These are phyloP conservation scores for Erigeron philadelphicus DNA, from an alignment of 140 eudicot genomes.

Conservation along the genomic window DNA sequence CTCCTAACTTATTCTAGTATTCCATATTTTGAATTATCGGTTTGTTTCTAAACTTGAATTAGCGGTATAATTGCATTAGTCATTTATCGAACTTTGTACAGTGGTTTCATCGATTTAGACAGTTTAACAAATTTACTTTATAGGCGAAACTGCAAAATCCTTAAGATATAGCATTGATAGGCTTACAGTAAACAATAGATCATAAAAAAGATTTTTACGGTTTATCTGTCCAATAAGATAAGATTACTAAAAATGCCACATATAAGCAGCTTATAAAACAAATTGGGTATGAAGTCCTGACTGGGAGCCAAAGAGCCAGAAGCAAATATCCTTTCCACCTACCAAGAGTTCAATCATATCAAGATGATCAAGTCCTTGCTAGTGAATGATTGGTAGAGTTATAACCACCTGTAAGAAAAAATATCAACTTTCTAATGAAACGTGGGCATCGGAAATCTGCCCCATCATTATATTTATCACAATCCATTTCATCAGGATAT, in stretches of 20 bases:
- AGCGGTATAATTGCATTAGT: no score
- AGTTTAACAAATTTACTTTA: background rate
- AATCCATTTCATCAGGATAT: no score
- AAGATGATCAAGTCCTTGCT: background rate
- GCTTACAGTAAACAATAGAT: background rate
- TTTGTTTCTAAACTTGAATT: no score
- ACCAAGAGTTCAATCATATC: background rate
- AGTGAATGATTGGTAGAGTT: background rate
- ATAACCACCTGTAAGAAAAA: conserved; percentile 12
- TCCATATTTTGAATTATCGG: no score
- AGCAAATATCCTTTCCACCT: background rate
- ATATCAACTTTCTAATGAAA: background rate
- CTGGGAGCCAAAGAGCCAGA: background rate
- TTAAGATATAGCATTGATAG: background rate
- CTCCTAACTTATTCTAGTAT: no score
- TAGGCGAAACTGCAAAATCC: background rate
- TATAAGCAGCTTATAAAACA: background rate
- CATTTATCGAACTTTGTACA: background rate
- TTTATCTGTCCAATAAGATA: background rate
- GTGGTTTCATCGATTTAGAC: background rate
- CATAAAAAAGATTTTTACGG: background rate
- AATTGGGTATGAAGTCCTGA: background rate
- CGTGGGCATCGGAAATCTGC: background rate
- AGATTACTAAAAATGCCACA: background rate
- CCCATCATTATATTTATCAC: background rate